These are phyloP conservation scores for Mucor plumbeus DNA, from an alignment of 371 early-diverging fungal genomes.

Conservation along the genomic window DNA sequence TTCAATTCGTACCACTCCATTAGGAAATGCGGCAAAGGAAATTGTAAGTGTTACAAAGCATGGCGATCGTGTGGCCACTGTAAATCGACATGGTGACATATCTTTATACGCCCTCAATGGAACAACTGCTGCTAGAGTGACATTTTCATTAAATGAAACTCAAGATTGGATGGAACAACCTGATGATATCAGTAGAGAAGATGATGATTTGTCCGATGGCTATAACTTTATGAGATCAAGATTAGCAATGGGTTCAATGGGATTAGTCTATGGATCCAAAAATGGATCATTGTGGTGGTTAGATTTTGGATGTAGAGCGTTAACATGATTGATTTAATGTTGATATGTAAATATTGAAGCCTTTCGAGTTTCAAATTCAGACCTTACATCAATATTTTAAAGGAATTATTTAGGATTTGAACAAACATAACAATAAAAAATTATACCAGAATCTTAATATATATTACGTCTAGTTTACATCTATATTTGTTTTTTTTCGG, in stretches of 20 bases:
- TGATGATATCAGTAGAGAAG: conserved; percentile 28
- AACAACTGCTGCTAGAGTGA: conserved; percentile 42
- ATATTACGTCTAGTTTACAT: too few relatives aligned
- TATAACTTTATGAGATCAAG: conserved; percentile 47
- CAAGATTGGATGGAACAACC: conserved; percentile 41
- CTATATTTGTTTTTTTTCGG: too few relatives aligned
- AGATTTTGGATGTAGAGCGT: conserved; percentile 43
- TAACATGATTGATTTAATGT: neutral
- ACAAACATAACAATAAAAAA: too few relatives aligned
- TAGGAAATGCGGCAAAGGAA: conserved; percentile 35
- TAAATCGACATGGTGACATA: conserved; percentile 50
- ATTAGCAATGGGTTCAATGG: conserved; percentile 46
- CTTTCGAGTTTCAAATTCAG: neutral
- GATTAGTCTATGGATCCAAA: conserved; percentile 45
- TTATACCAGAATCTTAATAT: too few relatives aligned
- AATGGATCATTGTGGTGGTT: conserved; percentile 51
- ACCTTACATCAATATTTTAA: neutral
- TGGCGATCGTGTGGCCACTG: conserved; percentile 41
- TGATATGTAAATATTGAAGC: too few relatives aligned
- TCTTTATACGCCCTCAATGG: conserved; percentile 48
- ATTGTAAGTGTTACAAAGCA: conserved; percentile 39
- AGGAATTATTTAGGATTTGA: too few relatives aligned
- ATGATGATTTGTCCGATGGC: conserved; percentile 53
- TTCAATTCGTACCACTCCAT: conserved; percentile 43
- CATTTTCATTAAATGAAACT: neutral